A percentile compares a stretch with the other conserved stretches of the same genome.
These are phyloP conservation scores for Flaveria robusta DNA, from an alignment of 129 eudicot species.

Conservation along the genomic window DNA sequence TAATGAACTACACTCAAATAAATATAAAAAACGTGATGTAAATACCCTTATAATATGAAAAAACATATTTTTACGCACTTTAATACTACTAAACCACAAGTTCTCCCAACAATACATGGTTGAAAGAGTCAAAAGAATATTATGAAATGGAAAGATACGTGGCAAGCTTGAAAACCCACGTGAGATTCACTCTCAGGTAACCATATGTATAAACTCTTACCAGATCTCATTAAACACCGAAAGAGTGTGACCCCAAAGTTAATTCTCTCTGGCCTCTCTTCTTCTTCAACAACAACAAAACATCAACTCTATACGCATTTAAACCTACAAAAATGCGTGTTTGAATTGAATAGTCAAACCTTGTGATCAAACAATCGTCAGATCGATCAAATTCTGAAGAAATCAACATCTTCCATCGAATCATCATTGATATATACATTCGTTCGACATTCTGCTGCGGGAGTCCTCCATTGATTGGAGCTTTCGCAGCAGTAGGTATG, in stretches of 20 bases:
- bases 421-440: conserved; percentile 41
- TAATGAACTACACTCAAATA: too few species aligned
- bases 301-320: not conserved
- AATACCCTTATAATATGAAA: too few species aligned
- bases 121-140: not conserved
- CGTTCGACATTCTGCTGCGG: conserved; percentile 39
- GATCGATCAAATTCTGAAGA: conserved; percentile 18
- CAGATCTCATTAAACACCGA: conserved; percentile 47
- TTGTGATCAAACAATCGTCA: conserved; percentile 24
- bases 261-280: conserved; percentile 7
- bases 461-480: conserved; percentile 43
- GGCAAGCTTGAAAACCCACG: conserved; percentile 45
- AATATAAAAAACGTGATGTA: too few species aligned
- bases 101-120: too few species aligned
- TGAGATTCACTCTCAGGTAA: conserved; percentile 43
- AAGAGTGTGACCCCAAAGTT: conserved; percentile 37
- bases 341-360: conserved; percentile 24
- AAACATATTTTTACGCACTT: too few species aligned
- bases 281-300: not conserved
- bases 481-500: conserved; percentile 36
- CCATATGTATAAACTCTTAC: conserved; percentile 33
- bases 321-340: conserved; percentile 17
- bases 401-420: not conserved
- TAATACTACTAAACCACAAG: too few species aligned
- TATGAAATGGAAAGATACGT: conserved; percentile 19